Evolutionary conservation across 805 yeast genomes (phyloP).

Genomic region (Candida maltosa): DNA sequence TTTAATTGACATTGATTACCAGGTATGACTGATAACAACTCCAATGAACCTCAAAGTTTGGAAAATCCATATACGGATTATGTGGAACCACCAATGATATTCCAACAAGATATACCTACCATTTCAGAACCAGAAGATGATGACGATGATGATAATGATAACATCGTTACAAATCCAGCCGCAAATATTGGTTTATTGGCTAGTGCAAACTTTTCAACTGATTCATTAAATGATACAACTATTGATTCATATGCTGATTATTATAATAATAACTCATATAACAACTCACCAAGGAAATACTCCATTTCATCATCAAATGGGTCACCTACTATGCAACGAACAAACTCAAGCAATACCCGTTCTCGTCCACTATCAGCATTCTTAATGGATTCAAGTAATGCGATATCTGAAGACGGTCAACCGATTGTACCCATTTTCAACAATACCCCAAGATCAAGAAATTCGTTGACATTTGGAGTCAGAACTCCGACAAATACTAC

Average conservation of each 20-base stretch:
- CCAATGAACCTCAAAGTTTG: too few species aligned
- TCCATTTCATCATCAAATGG: constrained; percentile 18
- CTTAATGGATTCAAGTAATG: constrained; percentile 22
- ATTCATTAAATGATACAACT: constrained; percentile 17
- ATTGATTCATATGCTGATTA: neutral
- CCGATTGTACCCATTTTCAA: constrained; percentile 12
- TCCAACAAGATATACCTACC: too few species aligned
- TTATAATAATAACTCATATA: too few species aligned
- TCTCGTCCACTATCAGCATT: constrained; percentile 37
- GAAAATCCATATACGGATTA: too few species aligned
- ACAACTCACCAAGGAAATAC: constrained; percentile 13
- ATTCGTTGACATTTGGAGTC: constrained; percentile 13
- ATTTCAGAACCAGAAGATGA: neutral
- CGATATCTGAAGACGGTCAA: constrained; percentile 27
- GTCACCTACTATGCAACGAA: constrained; percentile 18
- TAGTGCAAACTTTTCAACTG: constrained; percentile 40
- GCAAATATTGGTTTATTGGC: constrained; percentile 27
- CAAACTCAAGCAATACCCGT: constrained; percentile 9
- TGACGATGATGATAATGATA: constrained; percentile 5
- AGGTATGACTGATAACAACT: too few species aligned
- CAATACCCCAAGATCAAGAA: constrained; percentile 18
- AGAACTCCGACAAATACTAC: constrained; percentile 11
- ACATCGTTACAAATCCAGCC: constrained; percentile 10
- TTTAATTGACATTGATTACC: too few species aligned
- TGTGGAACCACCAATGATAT: too few species aligned